A percentile compares a stretch with the other conserved stretches of the same genome.
Conservation (phyloP, 306 rosid genomes). For the Aeschynomene evenia region DNA sequence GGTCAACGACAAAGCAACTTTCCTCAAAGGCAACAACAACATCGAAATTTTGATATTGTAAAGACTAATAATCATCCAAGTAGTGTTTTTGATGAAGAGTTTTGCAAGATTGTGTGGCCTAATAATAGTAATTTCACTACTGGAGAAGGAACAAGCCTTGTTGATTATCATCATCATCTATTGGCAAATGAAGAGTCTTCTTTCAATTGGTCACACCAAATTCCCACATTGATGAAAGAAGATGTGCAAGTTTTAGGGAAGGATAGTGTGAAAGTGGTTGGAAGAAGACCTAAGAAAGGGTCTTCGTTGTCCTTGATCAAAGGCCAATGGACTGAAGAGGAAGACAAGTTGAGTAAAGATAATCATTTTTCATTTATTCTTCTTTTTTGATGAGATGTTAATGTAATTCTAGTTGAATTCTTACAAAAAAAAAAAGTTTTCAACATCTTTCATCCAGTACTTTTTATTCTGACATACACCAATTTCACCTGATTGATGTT, state of each 20-base stretch:
- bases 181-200: constrained; percentile 32
- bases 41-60: constrained; percentile 6
- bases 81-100: constrained; percentile 12
- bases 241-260: constrained; percentile 20
- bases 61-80: constrained; percentile 11
- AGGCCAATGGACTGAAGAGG: constrained; percentile 90
- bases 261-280: constrained; percentile 19
- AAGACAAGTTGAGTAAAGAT: constrained; percentile 61
- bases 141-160: constrained; percentile 26
- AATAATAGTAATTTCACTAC: not conserved
- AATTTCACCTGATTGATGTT: no score
- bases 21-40: constrained; percentile 19
- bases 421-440: no score
- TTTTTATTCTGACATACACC: no score
- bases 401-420: no score
- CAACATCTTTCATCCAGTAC: no score
- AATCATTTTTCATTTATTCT: not conserved
- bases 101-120: constrained; percentile 18
- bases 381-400: no score
- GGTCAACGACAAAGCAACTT: constrained; percentile 40
- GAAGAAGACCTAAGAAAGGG: constrained; percentile 47
- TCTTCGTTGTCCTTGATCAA: constrained; percentile 49
- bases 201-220: constrained; percentile 36
- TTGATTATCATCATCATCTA: constrained; percentile 20
- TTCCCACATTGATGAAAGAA: constrained; percentile 23